Percentiles rank a stretch among this genome's conserved stretches.
These are phyloP conservation scores for Rubus idaeus DNA, from an alignment of 306 rosid genomes.

Conservation along the genomic window DNA sequence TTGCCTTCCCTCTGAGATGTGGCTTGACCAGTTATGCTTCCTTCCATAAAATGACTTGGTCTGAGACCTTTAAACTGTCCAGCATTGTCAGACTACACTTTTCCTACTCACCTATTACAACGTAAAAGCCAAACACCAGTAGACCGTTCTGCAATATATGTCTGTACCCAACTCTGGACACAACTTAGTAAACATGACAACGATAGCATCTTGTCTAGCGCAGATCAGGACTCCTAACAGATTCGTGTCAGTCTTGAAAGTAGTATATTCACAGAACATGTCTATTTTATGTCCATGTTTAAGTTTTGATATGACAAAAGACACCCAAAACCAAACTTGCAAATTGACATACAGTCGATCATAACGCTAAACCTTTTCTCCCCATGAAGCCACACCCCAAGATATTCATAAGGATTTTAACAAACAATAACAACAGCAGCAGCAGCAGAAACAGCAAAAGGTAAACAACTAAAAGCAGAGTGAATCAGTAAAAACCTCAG, in stretches of 20 bases:
- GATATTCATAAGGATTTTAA: neutral
- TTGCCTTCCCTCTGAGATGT: neutral
- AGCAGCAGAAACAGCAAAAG: neutral
- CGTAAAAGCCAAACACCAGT: neutral
- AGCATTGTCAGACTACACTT: neutral
- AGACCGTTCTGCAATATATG: neutral
- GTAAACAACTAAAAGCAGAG: slow-evolving; percentile 1
- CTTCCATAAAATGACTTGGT: neutral
- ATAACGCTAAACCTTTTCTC: neutral
- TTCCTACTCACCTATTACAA: neutral
- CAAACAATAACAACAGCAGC: neutral
- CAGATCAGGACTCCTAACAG: neutral
- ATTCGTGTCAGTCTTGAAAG: neutral
- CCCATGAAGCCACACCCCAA: neutral
- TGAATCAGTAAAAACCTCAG: slow-evolving; percentile 56
- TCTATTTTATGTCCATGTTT: neutral
- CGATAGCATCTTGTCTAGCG: neutral
- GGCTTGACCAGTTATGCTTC: neutral
- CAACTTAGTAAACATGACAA: neutral
- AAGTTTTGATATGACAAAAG: neutral
- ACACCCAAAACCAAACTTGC: neutral
- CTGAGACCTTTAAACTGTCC: neutral
- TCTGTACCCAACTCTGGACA: neutral
- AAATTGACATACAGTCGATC: neutral
- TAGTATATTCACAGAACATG: neutral